These are phyloP conservation scores for Coemansia sp. DNA, from an alignment of 192 early-diverging fungal species.

Conservation along the genomic window DNA sequence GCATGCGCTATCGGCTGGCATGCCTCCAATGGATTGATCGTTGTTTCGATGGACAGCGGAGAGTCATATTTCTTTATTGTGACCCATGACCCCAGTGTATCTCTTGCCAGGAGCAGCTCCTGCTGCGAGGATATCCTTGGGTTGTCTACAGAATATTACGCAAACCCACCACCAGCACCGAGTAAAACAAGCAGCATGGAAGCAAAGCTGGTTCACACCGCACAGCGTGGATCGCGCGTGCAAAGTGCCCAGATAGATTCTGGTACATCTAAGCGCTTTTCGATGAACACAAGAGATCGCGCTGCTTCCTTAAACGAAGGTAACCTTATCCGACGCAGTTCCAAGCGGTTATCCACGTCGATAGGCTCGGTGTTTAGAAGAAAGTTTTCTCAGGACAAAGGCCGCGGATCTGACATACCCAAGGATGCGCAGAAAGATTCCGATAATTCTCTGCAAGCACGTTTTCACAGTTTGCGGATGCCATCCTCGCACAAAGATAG, in stretches of 20 bases:
- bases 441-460: too few relatives aligned
- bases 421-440: too few relatives aligned
- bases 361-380: conserved; percentile 32
- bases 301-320: conserved; percentile 28
- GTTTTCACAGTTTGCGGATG: too few relatives aligned
- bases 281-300: conserved; percentile 13
- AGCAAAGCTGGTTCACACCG: background rate
- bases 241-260: conserved; percentile 1
- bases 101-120: conserved; percentile 15
- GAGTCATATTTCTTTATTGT: conserved; percentile 33
- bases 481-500: background rate
- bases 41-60: conserved; percentile 32
- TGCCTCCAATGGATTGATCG: conserved; percentile 33
- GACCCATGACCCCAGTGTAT: conserved; percentile 15
- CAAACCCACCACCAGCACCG: background rate
- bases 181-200: background rate
- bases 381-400: background rate
- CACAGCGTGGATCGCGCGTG: background rate
- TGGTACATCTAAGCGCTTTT: background rate
- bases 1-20: conserved; percentile 9
- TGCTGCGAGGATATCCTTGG: conserved; percentile 15
- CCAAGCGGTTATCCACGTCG: conserved; percentile 33
- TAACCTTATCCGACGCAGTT: conserved; percentile 28
- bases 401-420: background rate
- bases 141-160: conserved; percentile 19